Evolutionary conservation across 2,329 filamentous ascomycete genomes (phyloP).

Genomic region (Pseudogymnoascus sp.): DNA sequence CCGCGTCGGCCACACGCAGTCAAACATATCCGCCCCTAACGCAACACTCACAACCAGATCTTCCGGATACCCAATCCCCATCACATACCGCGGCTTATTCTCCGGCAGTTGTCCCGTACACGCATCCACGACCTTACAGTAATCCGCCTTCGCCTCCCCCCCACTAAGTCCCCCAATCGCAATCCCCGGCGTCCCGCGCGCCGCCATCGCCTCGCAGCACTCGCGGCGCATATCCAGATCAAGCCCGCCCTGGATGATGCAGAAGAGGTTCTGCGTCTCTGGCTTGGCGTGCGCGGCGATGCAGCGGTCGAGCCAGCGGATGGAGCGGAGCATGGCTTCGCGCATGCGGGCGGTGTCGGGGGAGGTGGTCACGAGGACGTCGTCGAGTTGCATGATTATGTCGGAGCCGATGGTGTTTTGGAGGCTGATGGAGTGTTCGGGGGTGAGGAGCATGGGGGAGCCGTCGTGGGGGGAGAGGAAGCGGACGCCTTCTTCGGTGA

Average conservation of each 20-base stretch:
- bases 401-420: conserved; percentile 97
- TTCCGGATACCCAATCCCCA: conserved; percentile 97
- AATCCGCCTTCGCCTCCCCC: conserved; percentile 88
- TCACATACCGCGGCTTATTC: conserved; percentile 94
- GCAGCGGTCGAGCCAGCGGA: conserved; percentile 93
- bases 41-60: conserved; percentile 90
- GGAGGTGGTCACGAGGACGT: conserved; percentile 92
- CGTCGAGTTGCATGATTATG: conserved; percentile 99
- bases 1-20: conserved; percentile 96
- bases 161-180: conserved; percentile 92
- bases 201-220: conserved; percentile 82
- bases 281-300: conserved; percentile 82
- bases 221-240: conserved; percentile 77
- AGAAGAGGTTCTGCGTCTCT: conserved; percentile 83
- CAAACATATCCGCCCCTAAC: conserved; percentile 97
- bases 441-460: conserved; percentile 90
- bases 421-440: conserved; percentile 90
- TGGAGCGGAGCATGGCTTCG: conserved; percentile 88
- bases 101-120: conserved; percentile 82
- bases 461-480: conserved; percentile 97
- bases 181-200: conserved; percentile 85
- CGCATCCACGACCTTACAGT: conserved; percentile 79
- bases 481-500: conserved; percentile 88
- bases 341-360: conserved; percentile 81
- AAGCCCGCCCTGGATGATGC: conserved; percentile 93